Evolutionary conservation across 768 basidiomycete genomes (phyloP).

Genomic region (Suillus paluster): DNA sequence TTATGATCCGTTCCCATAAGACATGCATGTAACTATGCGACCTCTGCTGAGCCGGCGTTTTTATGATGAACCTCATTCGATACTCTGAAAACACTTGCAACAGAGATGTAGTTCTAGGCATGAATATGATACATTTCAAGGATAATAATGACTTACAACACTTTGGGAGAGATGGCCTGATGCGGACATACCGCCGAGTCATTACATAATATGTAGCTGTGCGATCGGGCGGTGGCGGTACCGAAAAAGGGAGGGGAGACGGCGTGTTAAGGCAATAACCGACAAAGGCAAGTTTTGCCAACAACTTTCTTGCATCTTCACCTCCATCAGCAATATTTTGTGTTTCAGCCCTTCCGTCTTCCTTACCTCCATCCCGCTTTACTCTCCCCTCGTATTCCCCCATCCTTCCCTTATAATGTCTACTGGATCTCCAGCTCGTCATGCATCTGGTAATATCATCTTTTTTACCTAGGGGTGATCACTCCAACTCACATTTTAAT

Average conservation of each 20-base stretch:
- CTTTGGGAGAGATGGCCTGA: neutral
- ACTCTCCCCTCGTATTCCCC: constrained; percentile 14
- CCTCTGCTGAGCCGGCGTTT: constrained; percentile 19
- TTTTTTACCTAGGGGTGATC: constrained; percentile 20
- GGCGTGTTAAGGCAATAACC: too few species aligned
- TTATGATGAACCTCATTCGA: constrained; percentile 15
- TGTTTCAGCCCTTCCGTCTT: constrained; percentile 16
- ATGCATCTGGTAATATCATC: constrained; percentile 54
- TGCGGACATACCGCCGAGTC: constrained; percentile 8
- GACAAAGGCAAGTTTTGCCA: constrained; percentile 8
- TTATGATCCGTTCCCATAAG: constrained; percentile 49
- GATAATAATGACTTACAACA: constrained; percentile 5
- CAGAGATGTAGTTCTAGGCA: constrained; percentile 16
- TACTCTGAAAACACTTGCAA: constrained; percentile 5
- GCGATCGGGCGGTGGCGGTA: constrained; percentile 31
- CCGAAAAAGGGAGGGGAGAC: constrained; percentile 11
- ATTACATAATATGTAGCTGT: constrained; percentile 29
- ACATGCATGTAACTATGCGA: constrained; percentile 46
- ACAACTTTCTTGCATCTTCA: constrained; percentile 6
- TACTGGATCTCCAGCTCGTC: constrained; percentile 59
- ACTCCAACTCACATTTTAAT: constrained; percentile 1
- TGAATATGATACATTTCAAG: constrained; percentile 10
- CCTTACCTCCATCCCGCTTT: constrained; percentile 17
- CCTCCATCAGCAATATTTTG: constrained; percentile 4
- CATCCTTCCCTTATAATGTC: constrained; percentile 52